phyloP scores from a whole-genome alignment of 2,329 filamentous ascomycete genomes.

The Xenoacremonium recifei region DNA sequence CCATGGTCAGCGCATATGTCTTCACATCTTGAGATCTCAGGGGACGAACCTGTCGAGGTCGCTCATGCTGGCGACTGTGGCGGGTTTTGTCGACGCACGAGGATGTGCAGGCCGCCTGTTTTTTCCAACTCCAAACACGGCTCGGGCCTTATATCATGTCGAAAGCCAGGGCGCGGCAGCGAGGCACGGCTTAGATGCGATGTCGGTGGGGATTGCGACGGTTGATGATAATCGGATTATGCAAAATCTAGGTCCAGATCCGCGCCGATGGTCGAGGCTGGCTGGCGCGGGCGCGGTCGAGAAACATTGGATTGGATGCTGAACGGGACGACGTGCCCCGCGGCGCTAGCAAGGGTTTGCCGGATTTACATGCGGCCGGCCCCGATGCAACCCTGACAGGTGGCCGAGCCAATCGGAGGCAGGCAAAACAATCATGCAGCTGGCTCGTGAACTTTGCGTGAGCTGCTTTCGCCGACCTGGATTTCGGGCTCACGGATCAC shows the following conservation, averaged over 20 bases:
- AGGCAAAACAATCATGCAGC: conserved; percentile 16
- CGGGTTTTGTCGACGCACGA: conserved; percentile 13
- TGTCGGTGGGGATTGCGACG: no score
- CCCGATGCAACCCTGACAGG: not conserved
- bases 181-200: no score
- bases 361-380: conserved; percentile 9
- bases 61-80: conserved; percentile 71
- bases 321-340: conserved; percentile 17
- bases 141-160: conserved; percentile 27
- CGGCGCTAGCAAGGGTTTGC: conserved; percentile 2
- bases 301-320: no score
- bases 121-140: no score
- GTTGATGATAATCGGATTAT: conserved; percentile 11
- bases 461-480: conserved; percentile 20
- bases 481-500: conserved; percentile 18
- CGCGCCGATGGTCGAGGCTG: conserved; percentile 10
- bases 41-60: conserved; percentile 80
- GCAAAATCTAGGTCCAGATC: conserved; percentile 12
- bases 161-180: no score
- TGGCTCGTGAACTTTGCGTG: conserved; percentile 12
- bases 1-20: not conserved
- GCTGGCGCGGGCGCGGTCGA: no score
- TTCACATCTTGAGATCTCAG: not conserved
- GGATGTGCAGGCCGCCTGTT: conserved; percentile 19
- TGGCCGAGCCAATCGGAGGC: conserved; percentile 20